Evolutionary conservation across 306 rosid species (phyloP).

Genomic region (Vigna angularis): DNA sequence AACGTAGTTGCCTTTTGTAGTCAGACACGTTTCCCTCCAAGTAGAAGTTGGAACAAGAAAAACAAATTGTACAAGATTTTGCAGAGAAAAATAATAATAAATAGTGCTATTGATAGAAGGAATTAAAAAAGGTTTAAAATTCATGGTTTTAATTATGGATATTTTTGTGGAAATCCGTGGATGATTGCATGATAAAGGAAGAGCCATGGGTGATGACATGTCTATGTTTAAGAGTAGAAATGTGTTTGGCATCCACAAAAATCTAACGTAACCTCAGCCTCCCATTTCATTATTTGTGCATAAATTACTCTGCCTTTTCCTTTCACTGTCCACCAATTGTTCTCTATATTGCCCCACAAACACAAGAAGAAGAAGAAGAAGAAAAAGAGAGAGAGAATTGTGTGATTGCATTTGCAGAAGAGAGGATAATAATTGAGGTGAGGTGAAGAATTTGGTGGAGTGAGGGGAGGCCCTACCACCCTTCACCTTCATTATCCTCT

Average conservation of each 20-base stretch:
- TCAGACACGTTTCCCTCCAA: constrained; percentile 57
- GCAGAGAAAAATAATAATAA: neutral
- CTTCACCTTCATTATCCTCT: constrained; percentile 57
- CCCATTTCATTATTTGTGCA: constrained; percentile 45
- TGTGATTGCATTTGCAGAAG: constrained; percentile 47
- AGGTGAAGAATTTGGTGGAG: constrained; percentile 60
- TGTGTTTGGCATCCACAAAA: constrained; percentile 60
- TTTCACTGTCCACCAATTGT: constrained; percentile 48
- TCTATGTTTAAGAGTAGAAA: constrained; percentile 30
- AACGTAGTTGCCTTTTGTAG: constrained; percentile 51
- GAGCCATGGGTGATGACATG: constrained; percentile 34
- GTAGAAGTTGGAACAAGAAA: constrained; percentile 24
- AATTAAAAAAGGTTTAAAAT: neutral
- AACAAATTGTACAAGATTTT: constrained; percentile 8
- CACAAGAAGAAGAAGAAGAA: constrained; percentile 10
- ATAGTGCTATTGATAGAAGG: neutral
- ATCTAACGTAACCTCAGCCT: constrained; percentile 45
- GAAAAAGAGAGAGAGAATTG: constrained; percentile 17
- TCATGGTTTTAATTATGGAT: neutral
- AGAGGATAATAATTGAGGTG: constrained; percentile 52
- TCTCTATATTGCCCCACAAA: constrained; percentile 48
- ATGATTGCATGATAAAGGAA: constrained; percentile 37
- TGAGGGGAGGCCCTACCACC: constrained; percentile 53
- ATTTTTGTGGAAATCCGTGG: constrained; percentile 6
- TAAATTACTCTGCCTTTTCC: constrained; percentile 32